Evolutionary conservation across 176 grass and related monocot genomes (phyloP).

Genomic region (Tuctoria greenei): DNA sequence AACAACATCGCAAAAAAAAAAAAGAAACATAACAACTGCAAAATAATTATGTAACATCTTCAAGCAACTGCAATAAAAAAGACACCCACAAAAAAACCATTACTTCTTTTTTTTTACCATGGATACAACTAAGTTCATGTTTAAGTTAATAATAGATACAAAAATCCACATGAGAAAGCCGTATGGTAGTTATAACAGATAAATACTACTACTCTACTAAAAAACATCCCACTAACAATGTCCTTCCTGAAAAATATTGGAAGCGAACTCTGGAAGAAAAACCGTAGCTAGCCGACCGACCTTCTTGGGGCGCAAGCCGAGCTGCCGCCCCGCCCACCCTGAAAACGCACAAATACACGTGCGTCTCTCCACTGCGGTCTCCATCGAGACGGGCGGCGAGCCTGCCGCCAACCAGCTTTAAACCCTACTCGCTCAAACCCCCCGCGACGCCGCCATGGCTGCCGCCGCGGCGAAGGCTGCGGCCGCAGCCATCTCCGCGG

Average conservation of each 20-base stretch:
- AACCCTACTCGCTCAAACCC: constrained; percentile 51
- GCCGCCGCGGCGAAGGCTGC: constrained; percentile 49
- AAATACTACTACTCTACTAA: not conserved
- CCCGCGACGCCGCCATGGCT: constrained; percentile 13
- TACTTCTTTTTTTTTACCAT: not conserved
- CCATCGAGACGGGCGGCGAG: constrained; percentile 12
- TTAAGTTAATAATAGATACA: not conserved
- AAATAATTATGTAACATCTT: not conserved
- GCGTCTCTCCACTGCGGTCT: not conserved
- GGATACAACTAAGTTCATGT: not conserved
- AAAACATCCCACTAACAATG: not conserved
- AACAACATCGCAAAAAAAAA: too few species aligned
- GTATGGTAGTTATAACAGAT: not conserved
- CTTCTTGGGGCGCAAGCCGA: constrained; percentile 48
- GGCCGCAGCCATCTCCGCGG: constrained; percentile 45
- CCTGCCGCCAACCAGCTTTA: constrained; percentile 35
- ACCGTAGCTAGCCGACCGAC: not conserved
- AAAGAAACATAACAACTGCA: too few species aligned
- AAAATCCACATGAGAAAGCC: not conserved
- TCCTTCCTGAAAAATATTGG: not conserved
- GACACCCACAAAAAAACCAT: not conserved
- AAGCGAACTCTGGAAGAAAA: constrained; percentile 6
- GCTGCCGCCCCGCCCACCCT: not conserved
- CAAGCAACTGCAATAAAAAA: too few species aligned
- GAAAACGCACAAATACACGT: constrained; percentile 26